Evolutionary conservation across 1,284 basidiomycete species (phyloP).

Genomic region (Malassezia globosa): DNA sequence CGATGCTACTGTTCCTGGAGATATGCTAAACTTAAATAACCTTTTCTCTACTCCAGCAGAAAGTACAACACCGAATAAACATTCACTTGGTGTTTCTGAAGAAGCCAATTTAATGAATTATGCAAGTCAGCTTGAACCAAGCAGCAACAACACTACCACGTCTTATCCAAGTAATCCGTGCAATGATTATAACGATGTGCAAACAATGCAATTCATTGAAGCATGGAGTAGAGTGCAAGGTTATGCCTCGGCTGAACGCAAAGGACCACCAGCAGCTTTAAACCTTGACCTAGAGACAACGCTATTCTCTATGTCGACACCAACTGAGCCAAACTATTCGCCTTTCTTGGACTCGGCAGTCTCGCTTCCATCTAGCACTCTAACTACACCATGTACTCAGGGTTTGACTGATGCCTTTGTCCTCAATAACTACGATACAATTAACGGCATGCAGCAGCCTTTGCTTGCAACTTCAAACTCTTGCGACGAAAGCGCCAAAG

Average conservation of each 20-base stretch:
- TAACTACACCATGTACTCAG: neutral
- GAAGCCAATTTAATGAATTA: neutral
- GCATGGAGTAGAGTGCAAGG: slow-evolving; percentile 14
- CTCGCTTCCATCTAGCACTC: neutral
- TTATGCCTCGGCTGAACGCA: slow-evolving; percentile 6
- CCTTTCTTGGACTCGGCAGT: neutral
- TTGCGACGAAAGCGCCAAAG: too few species aligned
- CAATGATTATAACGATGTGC: neutral
- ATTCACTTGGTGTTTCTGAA: neutral
- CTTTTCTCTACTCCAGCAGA: neutral
- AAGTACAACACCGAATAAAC: neutral
- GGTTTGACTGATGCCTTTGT: neutral
- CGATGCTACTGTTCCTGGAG: neutral
- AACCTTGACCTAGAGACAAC: neutral
- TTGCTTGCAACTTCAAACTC: too few species aligned
- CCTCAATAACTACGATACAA: too few species aligned
- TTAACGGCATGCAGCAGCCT: too few species aligned
- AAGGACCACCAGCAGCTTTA: slow-evolving; percentile 8
- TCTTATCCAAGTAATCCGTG: too few species aligned
- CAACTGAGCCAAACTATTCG: neutral
- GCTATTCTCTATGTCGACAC: neutral
- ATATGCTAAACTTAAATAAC: neutral
- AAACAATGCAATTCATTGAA: neutral
- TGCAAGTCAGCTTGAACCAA: neutral
- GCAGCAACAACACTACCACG: neutral